Evolutionary conservation across 1,284 basidiomycete genomes (phyloP), one percentile per base, ranked within the genome.

Genomic region (Inonotus hispidus): DNA sequence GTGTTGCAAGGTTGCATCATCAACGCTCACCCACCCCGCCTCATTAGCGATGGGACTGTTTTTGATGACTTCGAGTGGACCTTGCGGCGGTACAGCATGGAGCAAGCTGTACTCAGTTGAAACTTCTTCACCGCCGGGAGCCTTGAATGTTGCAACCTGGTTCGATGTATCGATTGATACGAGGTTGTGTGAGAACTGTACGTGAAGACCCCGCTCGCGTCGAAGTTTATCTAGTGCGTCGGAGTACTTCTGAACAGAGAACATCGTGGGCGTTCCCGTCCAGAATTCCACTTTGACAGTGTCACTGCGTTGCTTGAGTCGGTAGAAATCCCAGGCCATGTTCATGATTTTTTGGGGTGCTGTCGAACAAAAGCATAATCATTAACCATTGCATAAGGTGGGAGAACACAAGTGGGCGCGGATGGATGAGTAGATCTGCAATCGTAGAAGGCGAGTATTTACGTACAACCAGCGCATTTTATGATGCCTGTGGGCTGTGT

Each of bases 241-340:
- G 11, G 92, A 90, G 76, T 98, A 99, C 74, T 97, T 95, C 70
- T 89, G 88, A 59, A 90, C 88, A 65, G 80, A 84, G 75, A 99
- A 98, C 93, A 99, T 98, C 56, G 88, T 82, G 19, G 92, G 92
- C 81, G 89, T 90, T 61, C 95, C 96, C n/a, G 90, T 95, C 69
- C 90, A 89, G 73, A 98, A 98, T 63, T 92, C 84, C 63, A 93
- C 75, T 62, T 86, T 80, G 68, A 90, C 80, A 58, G 83, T 79
- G 58, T 80, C 77, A 6, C 75, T 71, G n/a, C 88, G 81, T 3
- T 77, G 74, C 1, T 87, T 87, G 67, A 73, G 78, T 58, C 79
- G 77, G 69, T 81, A 92, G 53, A 84, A 77, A 69, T 93, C 90
- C 87, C 88, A 90, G 53, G 93, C 90, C 91, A 95, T 94, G 90